Base-by-base conservation (phyloP, 495 filamentous ascomycete species). In the Tuber indicum region DNA sequence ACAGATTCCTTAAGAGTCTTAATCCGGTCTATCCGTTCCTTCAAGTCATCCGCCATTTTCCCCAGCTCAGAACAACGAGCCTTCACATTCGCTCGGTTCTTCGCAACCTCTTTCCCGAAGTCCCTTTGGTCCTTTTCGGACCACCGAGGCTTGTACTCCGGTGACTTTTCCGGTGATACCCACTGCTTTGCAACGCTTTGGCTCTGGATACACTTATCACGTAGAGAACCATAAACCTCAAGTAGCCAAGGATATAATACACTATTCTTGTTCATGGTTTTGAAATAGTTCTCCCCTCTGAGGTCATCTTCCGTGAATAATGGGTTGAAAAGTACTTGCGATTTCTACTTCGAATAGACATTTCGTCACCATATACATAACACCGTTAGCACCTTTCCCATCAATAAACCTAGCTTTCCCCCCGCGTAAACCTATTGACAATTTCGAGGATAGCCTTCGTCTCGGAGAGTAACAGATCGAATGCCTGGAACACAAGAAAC, bases 201-300 rank as follows among this genome's bases (percentile, higher is more conserved):
- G 21, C 39, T 45, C 39, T 45, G 12, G n/a, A 16, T 45, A 9
- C 39, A 45, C 32, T 72, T 72, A 26, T 41, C 32, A 0, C 43
- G 39, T 4, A 72, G 26, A 41, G 43, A 32, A 6, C 39, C 43
- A 41, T 45, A 72, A 26, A 41, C 39, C 0, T 72, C 39, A 72
- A 72, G 70, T 14, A 72, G 39, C 70, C 70, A 72, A 8, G 70
- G 70, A 41, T 72, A 72, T 23, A 42, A 72, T 10, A 45, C 43
- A 72, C 32, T 72, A 19, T 72, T 41, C 10, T 41, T 72, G 14
- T 72, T 72, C 10, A 72, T 72, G 70, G 70, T 32, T 42, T 41
- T 42, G 43, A 1, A 32, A 32, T 32, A 32, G 32, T 32, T 32
- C 32, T 32, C 32, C 32, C 32, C 32, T 32, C 32, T 32, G 32